Percentiles rank a stretch among this genome's conserved stretches.
These are phyloP conservation scores for Triticum turgidum DNA, from an alignment of 176 grass and related monocot genomes.

Conservation along the genomic window DNA sequence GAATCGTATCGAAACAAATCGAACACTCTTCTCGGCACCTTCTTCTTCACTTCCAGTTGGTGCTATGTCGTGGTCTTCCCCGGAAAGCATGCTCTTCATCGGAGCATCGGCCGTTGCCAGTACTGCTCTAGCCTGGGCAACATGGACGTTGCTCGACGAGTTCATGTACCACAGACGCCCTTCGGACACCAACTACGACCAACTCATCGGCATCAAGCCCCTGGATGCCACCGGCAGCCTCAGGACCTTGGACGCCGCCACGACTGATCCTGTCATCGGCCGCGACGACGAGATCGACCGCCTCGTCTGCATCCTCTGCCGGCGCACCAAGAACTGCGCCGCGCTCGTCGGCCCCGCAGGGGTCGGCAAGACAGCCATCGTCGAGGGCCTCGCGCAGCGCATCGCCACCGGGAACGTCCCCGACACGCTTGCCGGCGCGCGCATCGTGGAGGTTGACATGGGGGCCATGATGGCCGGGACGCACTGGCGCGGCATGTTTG, in stretches of 20 bases:
- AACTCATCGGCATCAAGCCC: background rate
- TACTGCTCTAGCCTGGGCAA: background rate
- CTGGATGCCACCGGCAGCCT: background rate
- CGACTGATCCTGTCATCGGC: background rate
- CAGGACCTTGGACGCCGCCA: background rate
- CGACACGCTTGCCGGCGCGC: background rate
- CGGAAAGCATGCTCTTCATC: background rate
- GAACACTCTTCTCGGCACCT: too few relatives aligned
- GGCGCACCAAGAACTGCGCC: background rate
- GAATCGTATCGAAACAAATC: too few relatives aligned
- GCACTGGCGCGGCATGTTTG: background rate
- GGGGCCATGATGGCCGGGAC: background rate
- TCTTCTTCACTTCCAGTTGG: too few relatives aligned
- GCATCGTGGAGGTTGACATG: background rate
- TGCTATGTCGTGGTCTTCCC: background rate
- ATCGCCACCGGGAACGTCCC: background rate
- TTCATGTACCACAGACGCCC: background rate
- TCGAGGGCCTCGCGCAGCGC: background rate
- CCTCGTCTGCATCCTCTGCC: background rate
- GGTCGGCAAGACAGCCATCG: background rate
- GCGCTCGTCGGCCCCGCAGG: background rate
- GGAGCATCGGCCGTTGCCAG: background rate
- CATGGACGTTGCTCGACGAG: background rate
- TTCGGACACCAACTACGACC: background rate
- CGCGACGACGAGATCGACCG: background rate